Conservation (phyloP, 2,329 filamentous ascomycete species). For the Aspergillus thermomutatus region DNA sequence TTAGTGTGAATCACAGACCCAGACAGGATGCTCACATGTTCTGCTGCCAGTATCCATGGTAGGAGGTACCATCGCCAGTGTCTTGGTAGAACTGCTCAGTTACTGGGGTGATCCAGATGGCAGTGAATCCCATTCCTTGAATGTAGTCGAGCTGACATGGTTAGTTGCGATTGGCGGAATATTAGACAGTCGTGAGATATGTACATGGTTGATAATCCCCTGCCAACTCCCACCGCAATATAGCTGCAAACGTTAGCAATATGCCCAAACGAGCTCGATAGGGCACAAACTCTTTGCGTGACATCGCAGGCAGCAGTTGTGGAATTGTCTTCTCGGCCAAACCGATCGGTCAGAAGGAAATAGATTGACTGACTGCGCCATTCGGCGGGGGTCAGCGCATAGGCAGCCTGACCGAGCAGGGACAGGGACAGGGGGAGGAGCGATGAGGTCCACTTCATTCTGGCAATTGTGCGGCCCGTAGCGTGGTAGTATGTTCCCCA, state of each 20-base stretch:
- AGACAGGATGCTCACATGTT: conserved; percentile 30
- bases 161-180: not conserved
- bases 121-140: conserved; percentile 44
- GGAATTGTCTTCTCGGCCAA: conserved; percentile 35
- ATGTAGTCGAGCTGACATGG: conserved; percentile 45
- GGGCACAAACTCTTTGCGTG: not conserved
- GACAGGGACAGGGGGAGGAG: not conserved
- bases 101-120: conserved; percentile 46
- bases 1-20: no score
- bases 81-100: conserved; percentile 33
- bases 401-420: not conserved
- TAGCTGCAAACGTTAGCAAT: not conserved
- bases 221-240: conserved; percentile 49
- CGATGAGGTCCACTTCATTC: not conserved
- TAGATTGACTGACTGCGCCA: conserved; percentile 43
- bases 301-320: conserved; percentile 27
- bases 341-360: conserved; percentile 44
- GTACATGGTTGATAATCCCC: conserved; percentile 39
- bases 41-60: conserved; percentile 50
- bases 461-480: not conserved
- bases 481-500: not conserved
- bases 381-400: conserved; percentile 7
- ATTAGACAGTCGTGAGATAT: not conserved
- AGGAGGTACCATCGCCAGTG: conserved; percentile 38
- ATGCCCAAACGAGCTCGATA: not conserved